Evolutionary conservation across 306 rosid species (phyloP).

Genomic region (Lupinus albus): DNA sequence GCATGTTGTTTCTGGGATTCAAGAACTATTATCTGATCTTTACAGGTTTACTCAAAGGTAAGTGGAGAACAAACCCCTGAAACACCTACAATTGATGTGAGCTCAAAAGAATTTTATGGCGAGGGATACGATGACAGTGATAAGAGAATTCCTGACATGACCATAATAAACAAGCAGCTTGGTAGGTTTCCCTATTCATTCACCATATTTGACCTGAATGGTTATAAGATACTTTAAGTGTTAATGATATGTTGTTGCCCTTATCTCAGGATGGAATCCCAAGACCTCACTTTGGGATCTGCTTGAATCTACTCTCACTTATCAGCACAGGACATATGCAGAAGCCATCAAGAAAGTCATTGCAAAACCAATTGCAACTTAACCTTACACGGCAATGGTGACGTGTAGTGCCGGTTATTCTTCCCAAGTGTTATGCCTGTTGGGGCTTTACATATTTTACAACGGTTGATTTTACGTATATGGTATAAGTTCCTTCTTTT

Average conservation of each 20-base stretch:
- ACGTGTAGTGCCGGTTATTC: conserved; percentile 36
- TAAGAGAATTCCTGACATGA: conserved; percentile 98
- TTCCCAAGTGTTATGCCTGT: conserved; percentile 44
- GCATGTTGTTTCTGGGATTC: conserved; percentile 12
- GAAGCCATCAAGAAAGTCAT: conserved; percentile 79
- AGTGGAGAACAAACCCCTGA: conserved; percentile 71
- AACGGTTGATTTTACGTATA: conserved; percentile 45
- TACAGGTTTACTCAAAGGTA: conserved; percentile 86
- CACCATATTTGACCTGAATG: conserved; percentile 5
- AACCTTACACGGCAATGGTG: conserved; percentile 34
- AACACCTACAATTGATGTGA: conserved; percentile 73
- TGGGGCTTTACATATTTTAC: conserved; percentile 41
- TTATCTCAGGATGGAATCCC: conserved; percentile 79
- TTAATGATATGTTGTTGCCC: conserved; percentile 9
- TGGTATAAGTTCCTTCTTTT: conserved; percentile 38
- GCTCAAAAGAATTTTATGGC: conserved; percentile 91
- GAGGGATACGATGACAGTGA: conserved; percentile 95
- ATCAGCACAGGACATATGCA: conserved; percentile 93
- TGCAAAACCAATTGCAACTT: conserved; percentile 76
- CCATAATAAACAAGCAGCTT: conserved; percentile 87
- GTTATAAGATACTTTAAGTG: conserved; percentile 2
- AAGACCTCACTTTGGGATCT: conserved; percentile 92
- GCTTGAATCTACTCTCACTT: conserved; percentile 95
- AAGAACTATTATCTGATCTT: conserved; percentile 7
- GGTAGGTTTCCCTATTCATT: conserved; percentile 51